Conservation (phyloP, 768 basidiomycete genomes). For the Naematelia aurantialba region DNA sequence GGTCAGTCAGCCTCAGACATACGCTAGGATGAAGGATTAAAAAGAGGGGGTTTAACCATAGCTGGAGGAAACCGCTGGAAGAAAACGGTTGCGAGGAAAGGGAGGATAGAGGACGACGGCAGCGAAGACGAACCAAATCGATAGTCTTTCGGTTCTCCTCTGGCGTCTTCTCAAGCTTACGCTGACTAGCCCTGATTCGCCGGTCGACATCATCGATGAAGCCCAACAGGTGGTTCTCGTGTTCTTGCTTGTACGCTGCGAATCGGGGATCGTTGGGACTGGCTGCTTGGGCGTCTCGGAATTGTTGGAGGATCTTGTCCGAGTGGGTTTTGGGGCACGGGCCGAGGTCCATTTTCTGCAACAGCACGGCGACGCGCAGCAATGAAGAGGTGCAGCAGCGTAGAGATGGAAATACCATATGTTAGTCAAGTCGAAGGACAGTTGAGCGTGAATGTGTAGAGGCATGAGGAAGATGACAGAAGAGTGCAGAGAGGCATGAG, state of each 20-base stretch:
- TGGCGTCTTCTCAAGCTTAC: conserved; percentile 95
- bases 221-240: conserved; percentile 87
- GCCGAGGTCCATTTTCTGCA: conserved; percentile 98
- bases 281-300: conserved; percentile 69
- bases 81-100: neutral
- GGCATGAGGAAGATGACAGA: neutral
- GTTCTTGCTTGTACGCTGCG: conserved; percentile 85
- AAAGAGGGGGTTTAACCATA: neutral
- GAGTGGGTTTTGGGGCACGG: conserved; percentile 96
- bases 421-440: neutral
- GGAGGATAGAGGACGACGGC: neutral
- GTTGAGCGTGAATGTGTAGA: neutral
- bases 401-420: too few species aligned
- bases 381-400: too few species aligned
- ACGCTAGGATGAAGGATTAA: too few species aligned
- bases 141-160: conserved; percentile 99
- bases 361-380: neutral
- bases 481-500: neutral
- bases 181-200: conserved; percentile 86
- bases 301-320: conserved; percentile 87
- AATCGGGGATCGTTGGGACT: conserved; percentile 77
- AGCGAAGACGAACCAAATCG: conserved; percentile 68
- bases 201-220: conserved; percentile 99
- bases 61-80: neutral
- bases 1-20: too few species aligned